Base-by-base conservation (phyloP, 2,329 filamentous ascomycete species). In the Fusarium cyanostomum region DNA sequence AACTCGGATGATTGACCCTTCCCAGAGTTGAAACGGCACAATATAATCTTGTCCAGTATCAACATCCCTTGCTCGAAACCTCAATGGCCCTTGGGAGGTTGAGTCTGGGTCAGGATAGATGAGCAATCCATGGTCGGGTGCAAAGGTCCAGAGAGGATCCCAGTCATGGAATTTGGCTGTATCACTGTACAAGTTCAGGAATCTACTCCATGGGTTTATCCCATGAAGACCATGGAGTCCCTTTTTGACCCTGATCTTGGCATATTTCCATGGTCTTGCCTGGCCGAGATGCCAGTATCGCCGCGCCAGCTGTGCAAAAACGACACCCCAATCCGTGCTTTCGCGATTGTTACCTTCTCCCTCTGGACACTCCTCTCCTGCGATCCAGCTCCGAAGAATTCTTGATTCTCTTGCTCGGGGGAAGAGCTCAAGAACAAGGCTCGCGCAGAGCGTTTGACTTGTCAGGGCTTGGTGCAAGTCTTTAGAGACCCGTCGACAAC, bases 141-240 rank as follows among this genome's bases (percentile, higher is more conserved):
- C 81, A 67, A 82, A 86, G 13, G 80, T 83, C 87, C 87, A 89
- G 11, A 74, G 68, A 2, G 81, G 74, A 54, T 85, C 82, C 21
- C 73, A 71, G 63, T 81, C 77, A 64, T 84, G 78, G 54, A 84
- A 83, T 3, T 70, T 62, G 15, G 76, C 76, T 2, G 67, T 72
- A 55, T 77, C 76, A 13, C 76, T 71, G 49, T 80, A 75, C 59
- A 79, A 74, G 39, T 74, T 67, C n/a, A 84, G 70, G 61, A 77
- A 74, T 18, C 81, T 76, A 44, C 77, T 73, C 82, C 82, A 84
- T 1, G 79, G 77, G 26, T 72, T 75, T 16, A 81, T 79, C 2
- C 77, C 77, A 24, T 75, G 72, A 68, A 69, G 52, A 3, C 43
- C 62, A 10, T 69, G 50, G 71, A 39, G 52, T 15, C 66, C 55